A percentile compares a stretch with the other conserved stretches of the same genome.
phyloP scores from a whole-genome alignment of 257 asterid genomes.

The Solanum paucissectum region DNA sequence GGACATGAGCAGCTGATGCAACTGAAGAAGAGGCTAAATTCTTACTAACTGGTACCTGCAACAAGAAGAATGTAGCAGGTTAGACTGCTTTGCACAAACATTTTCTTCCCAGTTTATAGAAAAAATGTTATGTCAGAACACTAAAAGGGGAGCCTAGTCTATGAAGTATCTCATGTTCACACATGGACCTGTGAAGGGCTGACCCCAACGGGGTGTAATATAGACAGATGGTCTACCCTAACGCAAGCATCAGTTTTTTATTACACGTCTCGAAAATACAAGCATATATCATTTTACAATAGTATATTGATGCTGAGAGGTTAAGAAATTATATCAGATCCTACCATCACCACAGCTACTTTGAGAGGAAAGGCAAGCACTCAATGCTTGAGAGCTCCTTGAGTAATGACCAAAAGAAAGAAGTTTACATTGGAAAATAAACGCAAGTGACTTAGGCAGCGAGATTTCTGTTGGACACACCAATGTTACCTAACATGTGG shows the following conservation, averaged over 20 bases:
- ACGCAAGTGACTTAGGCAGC: neutral
- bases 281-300: neutral
- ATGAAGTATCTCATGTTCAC: neutral
- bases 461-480: neutral
- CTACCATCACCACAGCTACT: neutral
- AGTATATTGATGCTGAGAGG: neutral
- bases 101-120: neutral
- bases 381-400: neutral
- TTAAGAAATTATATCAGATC: neutral
- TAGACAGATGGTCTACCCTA: neutral
- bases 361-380: neutral
- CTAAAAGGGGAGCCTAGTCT: neutral
- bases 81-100: neutral
- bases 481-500: neutral
- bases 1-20: conserved; percentile 73
- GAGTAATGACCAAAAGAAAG: neutral
- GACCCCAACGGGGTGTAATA: neutral
- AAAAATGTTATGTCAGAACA: neutral
- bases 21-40: conserved; percentile 37
- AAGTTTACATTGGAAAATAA: neutral
- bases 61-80: conserved; percentile 1
- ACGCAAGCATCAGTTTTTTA: neutral
- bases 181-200: neutral
- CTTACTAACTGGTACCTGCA: conserved; percentile 59
- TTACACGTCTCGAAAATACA: neutral